Evolutionary conservation across 768 basidiomycete species (phyloP).

Genomic region (Lanmaoa pseudosensibilis): DNA sequence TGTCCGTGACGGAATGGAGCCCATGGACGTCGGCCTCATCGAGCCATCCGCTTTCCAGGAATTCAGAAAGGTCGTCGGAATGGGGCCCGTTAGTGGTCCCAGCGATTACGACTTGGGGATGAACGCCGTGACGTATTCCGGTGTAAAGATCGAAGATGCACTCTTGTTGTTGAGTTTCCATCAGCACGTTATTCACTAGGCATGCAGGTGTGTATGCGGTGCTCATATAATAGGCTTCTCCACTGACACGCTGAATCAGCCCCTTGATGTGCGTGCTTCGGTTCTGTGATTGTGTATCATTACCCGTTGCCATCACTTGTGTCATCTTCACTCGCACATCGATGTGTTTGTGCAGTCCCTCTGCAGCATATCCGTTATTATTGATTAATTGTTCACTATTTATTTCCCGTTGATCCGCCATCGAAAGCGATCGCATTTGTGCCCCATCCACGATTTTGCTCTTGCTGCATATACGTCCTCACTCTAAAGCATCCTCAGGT

Average conservation of each 20-base stretch:
- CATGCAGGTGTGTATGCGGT: constrained; percentile 22
- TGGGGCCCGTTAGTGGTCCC: constrained; percentile 19
- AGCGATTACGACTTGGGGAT: constrained; percentile 29
- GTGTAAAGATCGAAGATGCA: constrained; percentile 73
- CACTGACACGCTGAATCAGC: constrained; percentile 18
- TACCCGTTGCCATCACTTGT: constrained; percentile 13
- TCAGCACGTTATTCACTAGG: constrained; percentile 58
- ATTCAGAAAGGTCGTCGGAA: constrained; percentile 45
- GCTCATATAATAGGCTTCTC: neutral
- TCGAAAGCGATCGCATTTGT: constrained; percentile 9
- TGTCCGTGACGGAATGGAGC: constrained; percentile 28
- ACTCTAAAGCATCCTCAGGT: constrained; percentile 11
- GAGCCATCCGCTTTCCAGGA: constrained; percentile 46
- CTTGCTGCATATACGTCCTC: constrained; percentile 20
- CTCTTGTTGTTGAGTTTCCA: constrained; percentile 73
- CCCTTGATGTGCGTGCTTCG: constrained; percentile 12
- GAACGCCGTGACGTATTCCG: constrained; percentile 40
- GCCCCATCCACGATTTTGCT: constrained; percentile 8
- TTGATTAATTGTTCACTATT: constrained; percentile 35
- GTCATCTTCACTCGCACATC: constrained; percentile 12
- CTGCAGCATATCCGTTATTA: constrained; percentile 37
- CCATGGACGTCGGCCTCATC: constrained; percentile 38
- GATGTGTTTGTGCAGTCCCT: constrained; percentile 9
- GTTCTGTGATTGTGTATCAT: constrained; percentile 23
- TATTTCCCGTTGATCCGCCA: constrained; percentile 17